Base-by-base conservation (phyloP, 345 rosid species). In the Pistacia atlantica region DNA sequence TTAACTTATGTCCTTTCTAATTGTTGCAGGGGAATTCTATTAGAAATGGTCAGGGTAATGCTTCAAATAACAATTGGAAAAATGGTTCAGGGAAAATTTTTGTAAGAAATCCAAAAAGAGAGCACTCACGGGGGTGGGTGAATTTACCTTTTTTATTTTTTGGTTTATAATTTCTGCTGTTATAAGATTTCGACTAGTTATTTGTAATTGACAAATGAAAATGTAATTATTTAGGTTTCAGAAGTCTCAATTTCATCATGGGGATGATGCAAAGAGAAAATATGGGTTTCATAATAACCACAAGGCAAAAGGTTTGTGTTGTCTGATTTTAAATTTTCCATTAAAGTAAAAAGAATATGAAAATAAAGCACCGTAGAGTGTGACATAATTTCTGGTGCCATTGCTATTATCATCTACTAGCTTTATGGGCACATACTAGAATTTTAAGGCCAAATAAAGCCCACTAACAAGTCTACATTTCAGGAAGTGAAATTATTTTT, bases 281-380 rank as follows among this genome's bases (percentile, higher is more conserved):
- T 82, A 75, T 74, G 85, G 85, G 33, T 74, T 49, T 82, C 66
- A 81, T 67, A 84, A 83, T 79, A 83, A 75, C 78, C 78, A 65
- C 54, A 78, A 2, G 63, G 87, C 87, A 33, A 85, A 84, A 88
- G 94, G 97, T 92, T 70, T 66, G 87, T 17, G 68, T 59, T 3
- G 25, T n/a, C 56, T 22, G 45, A 58, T 6, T 72, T 42, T 51
- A 48, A 52, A 49, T 35, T 35, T 51, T 35, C 52, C 13, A 13
- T 51, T 14, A 63, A 63, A 11, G 51, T 31, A n/a, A 13, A 48
- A 64, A 63, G 4, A 49, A 42, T 42, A 0, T 42, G 46, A 42
- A 42, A 42, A 12, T 13, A 7, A 20, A 51, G 9, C 35, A 22
- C 51, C 11, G 57, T 68, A 25, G 31, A 25, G 22, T 68, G n/a